Conservation (phyloP, 139 green algal genomes). For the Micromonas commoda region DNA sequence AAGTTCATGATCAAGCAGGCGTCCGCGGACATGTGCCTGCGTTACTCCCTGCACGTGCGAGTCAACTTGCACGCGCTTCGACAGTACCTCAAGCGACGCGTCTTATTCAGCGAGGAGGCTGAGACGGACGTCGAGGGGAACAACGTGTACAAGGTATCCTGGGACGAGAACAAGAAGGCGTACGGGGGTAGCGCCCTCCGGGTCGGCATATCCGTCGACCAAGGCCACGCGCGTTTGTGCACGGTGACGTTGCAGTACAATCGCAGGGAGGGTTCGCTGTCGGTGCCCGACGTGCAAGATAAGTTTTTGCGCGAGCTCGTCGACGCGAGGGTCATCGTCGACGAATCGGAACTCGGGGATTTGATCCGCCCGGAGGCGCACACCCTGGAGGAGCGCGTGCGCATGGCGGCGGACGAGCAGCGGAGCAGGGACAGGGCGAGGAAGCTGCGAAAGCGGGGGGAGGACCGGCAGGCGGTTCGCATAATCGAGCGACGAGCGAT, state of each 20-base stretch:
- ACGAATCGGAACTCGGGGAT: background rate
- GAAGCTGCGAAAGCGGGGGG: background rate
- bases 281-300: conserved; percentile 4
- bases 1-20: background rate
- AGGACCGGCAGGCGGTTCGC: background rate
- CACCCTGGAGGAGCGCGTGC: background rate
- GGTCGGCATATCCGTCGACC: conserved; percentile 1
- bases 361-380: background rate
- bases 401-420: background rate
- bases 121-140: background rate
- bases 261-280: background rate
- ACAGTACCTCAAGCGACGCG: background rate
- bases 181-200: background rate
- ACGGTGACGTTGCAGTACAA: background rate
- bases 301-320: conserved; percentile 12
- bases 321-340: conserved; percentile 10
- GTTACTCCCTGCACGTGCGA: background rate
- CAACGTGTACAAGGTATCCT: conserved; percentile 1
- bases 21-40: background rate
- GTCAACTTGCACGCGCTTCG: background rate
- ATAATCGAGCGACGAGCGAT: background rate
- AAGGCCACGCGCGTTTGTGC: background rate
- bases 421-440: background rate
- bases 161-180: background rate
- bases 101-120: background rate